These are phyloP conservation scores for Coprinellus micaceus DNA, from an alignment of 768 basidiomycete genomes.

Conservation along the genomic window DNA sequence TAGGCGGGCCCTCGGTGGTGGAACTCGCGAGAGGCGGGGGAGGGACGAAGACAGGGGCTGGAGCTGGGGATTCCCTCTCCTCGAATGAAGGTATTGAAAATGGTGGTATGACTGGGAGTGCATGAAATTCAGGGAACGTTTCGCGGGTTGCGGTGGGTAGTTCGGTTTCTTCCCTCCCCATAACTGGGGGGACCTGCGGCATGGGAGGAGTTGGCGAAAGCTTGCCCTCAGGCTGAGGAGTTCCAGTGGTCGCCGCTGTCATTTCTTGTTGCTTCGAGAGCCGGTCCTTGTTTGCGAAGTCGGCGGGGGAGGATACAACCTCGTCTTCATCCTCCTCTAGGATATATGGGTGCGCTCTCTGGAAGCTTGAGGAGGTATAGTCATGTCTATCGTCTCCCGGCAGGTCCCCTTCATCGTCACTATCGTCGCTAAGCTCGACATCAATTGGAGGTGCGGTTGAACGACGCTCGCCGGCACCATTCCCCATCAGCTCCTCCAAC, in stretches of 20 bases:
- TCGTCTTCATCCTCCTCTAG: conserved; percentile 69
- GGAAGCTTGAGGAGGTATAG: conserved; percentile 33
- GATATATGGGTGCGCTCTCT: conserved; percentile 56
- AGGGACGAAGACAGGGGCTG: not conserved
- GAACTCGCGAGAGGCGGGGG: not conserved
- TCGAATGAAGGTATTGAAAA: not conserved
- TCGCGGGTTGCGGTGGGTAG: conserved; percentile 33
- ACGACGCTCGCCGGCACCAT: conserved; percentile 24
- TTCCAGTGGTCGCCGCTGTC: not conserved
- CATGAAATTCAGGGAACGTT: conserved; percentile 22
- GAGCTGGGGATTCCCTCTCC: no score
- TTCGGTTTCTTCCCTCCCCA: conserved; percentile 27
- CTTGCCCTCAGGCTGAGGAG: conserved; percentile 1
- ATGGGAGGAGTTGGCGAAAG: not conserved
- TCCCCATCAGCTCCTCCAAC: conserved; percentile 38
- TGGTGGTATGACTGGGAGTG: conserved; percentile 16
- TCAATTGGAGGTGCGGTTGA: conserved; percentile 58
- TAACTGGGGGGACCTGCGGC: not conserved
- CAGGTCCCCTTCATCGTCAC: conserved; percentile 56
- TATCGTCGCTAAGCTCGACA: conserved; percentile 77
- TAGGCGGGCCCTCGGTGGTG: not conserved
- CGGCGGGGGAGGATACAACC: not conserved
- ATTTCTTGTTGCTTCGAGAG: conserved; percentile 20
- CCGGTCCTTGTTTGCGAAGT: conserved; percentile 23
- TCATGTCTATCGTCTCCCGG: conserved; percentile 15